Conservation (phyloP, 2,329 filamentous ascomycete species). For the Scortechinia acanthostroma region DNA sequence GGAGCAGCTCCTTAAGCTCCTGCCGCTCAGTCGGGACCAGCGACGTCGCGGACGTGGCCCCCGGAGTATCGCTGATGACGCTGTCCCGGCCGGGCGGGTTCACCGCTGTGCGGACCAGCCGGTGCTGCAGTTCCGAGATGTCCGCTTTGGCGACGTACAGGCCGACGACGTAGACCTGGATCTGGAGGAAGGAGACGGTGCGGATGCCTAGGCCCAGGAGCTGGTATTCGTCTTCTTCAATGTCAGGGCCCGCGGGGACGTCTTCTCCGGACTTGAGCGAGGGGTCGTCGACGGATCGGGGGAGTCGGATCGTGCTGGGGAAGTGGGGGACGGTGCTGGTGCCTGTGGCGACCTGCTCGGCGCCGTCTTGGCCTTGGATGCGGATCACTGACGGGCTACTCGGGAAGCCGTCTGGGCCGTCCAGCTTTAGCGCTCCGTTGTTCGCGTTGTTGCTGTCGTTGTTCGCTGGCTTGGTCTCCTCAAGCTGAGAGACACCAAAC, state of each 20-base stretch:
- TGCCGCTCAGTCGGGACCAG: slow-evolving; percentile 22
- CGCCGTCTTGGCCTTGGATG: background rate
- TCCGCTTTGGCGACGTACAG: slow-evolving; percentile 57
- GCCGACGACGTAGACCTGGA: slow-evolving; percentile 65
- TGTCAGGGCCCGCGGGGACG: background rate
- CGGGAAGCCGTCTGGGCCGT: slow-evolving; percentile 26
- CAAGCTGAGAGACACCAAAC: slow-evolving; percentile 16
- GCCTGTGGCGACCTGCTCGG: background rate
- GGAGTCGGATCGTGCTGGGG: background rate
- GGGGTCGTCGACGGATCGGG: background rate
- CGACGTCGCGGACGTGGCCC: background rate
- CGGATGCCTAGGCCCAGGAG: slow-evolving; percentile 58
- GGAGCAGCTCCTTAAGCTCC: slow-evolving; percentile 35
- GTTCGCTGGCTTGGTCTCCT: slow-evolving; percentile 5
- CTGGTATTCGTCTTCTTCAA: slow-evolving; percentile 42
- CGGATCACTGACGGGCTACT: slow-evolving; percentile 20
- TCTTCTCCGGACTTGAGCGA: background rate
- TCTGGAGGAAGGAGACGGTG: slow-evolving; percentile 54
- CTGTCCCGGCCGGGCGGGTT: background rate
- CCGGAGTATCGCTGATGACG: background rate
- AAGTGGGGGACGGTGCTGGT: background rate
- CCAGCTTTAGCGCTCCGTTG: slow-evolving; percentile 20
- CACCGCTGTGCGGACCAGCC: slow-evolving; percentile 30
- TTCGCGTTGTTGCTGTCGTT: background rate
- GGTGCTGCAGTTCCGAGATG: slow-evolving; percentile 48